Conservation (phyloP, 116 monocot genomes). For the Trichopus zeylanicus region DNA sequence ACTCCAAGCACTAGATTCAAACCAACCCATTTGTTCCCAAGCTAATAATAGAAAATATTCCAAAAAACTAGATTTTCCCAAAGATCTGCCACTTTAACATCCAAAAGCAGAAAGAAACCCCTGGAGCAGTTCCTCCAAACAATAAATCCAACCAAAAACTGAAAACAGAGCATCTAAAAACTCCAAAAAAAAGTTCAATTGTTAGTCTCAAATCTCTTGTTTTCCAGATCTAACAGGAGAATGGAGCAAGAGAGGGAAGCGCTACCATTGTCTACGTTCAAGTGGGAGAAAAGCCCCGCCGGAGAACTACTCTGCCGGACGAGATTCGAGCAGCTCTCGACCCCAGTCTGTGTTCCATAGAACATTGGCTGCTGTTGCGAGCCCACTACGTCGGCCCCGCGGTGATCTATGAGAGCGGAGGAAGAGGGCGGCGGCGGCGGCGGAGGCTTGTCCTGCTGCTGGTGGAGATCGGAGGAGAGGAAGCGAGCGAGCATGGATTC, state of each 20-base stretch:
- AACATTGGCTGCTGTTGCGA: constrained; percentile 7
- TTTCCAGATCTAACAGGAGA: background rate
- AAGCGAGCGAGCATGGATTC: constrained; percentile 36
- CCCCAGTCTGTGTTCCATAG: background rate
- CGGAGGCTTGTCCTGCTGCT: constrained; percentile 11
- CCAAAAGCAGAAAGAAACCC: too few species aligned
- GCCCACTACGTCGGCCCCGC: too few species aligned
- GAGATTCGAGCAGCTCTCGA: constrained; percentile 19
- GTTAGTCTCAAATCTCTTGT: too few species aligned
- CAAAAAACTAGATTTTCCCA: background rate
- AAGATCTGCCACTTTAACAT: too few species aligned
- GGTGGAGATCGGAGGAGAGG: constrained; percentile 28
- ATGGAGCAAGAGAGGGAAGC: background rate
- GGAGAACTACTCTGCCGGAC: constrained; percentile 79
- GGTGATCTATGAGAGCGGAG: background rate
- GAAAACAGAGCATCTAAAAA: constrained; percentile 5
- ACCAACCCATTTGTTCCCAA: background rate
- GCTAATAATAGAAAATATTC: constrained; percentile 5
- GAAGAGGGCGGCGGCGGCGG: constrained; percentile 6
- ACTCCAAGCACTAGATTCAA: background rate
- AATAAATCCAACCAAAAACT: too few species aligned
- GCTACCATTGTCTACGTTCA: constrained; percentile 66
- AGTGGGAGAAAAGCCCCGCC: constrained; percentile 53
- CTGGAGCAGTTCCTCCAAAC: too few species aligned
- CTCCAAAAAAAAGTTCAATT: too few species aligned